Evolutionary conservation across 352 stramenopile species (phyloP).

Genomic region (Globisporangium abappressorium): DNA sequence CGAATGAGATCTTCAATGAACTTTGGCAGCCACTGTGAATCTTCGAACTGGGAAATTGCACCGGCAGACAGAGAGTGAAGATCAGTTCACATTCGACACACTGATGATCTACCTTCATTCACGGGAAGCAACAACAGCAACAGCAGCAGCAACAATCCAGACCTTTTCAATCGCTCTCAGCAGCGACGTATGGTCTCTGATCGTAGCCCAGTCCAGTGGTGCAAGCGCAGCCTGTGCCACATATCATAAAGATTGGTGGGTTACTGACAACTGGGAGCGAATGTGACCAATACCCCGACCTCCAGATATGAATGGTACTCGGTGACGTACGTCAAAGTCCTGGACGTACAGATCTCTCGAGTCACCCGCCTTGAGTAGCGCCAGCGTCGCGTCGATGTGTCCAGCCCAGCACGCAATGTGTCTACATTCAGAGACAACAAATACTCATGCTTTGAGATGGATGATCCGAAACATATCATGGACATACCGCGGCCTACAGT

Average conservation of each 20-base stretch:
- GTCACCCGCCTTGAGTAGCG: constrained; percentile 46
- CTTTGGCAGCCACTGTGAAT: constrained; percentile 62
- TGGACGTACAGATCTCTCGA: constrained; percentile 58
- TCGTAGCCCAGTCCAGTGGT: constrained; percentile 56
- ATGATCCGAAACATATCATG: not conserved
- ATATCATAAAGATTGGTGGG: not conserved
- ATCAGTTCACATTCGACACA: not conserved
- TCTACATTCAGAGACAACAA: constrained; percentile 18
- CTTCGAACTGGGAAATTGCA: constrained; percentile 37
- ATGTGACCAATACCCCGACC: too few species aligned
- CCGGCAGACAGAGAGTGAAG: not conserved
- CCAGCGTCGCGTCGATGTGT: constrained; percentile 49
- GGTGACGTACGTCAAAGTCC: constrained; percentile 54
- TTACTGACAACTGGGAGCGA: too few species aligned
- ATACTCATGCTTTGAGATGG: not conserved
- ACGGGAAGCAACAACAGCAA: not conserved
- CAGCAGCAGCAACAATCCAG: not conserved
- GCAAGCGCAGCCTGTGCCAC: constrained; percentile 26
- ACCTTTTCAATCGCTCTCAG: constrained; percentile 59
- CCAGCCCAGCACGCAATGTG: constrained; percentile 70
- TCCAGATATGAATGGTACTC: not conserved
- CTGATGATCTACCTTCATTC: not conserved
- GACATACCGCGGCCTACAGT: constrained; percentile 28
- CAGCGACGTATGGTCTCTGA: constrained; percentile 43
- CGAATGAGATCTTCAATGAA: constrained; percentile 69